Base-by-base conservation (phyloP, 2,329 filamentous ascomycete genomes). In the Cladophialophora immunda region DNA sequence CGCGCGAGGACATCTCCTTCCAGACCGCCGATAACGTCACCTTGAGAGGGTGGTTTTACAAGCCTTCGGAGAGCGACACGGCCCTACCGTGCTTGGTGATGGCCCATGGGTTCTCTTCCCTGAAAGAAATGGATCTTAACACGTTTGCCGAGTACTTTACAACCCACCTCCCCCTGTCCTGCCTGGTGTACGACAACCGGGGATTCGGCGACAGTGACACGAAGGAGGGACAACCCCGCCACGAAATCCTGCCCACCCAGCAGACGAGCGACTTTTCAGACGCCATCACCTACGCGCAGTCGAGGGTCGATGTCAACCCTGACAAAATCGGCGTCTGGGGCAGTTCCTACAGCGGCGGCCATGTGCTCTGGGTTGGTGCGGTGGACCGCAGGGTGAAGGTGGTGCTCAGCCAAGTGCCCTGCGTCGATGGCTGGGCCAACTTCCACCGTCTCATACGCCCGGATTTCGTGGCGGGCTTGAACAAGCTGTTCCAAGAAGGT, bases 341-440 rank as follows among this genome's bases (percentile, higher is more conserved):
- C 3, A 71, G 74, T 41, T 79, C 76, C 4, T 75, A 77, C 65
- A 74, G 72, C 60, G 79, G 78, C 17, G 79, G 78, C 11, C 75
- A 81, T 73, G 77, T 77, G 2, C 66, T 81, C 1, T 71, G 68
- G 62, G 74, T 79, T 57, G 78, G 72, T 19, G 79, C 79, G n/a
- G 69, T 75, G 3, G 79, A 82, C 64, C 72, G 71, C 19, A 70
- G 79, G 15, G 76, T 81, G 34, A 80, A 81, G 65, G 77, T 73
- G 8, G 78, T 80, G 1, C 64, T 81, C 4, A 71, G 63, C 55
- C 78, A 80, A 64, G 74, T 74, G 17, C 76, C 77, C 19, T 72
- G 68, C n/a, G 74, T 77, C 7, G 69, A 74, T 68, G 79, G 77
- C 7, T 78, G 71, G 71, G 64, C 64, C 8, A 80, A 76, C 62